Percentiles rank a stretch among this genome's conserved stretches.
phyloP scores from a whole-genome alignment of 345 rosid genomes.

The Diplotaxis tenuifolia region DNA sequence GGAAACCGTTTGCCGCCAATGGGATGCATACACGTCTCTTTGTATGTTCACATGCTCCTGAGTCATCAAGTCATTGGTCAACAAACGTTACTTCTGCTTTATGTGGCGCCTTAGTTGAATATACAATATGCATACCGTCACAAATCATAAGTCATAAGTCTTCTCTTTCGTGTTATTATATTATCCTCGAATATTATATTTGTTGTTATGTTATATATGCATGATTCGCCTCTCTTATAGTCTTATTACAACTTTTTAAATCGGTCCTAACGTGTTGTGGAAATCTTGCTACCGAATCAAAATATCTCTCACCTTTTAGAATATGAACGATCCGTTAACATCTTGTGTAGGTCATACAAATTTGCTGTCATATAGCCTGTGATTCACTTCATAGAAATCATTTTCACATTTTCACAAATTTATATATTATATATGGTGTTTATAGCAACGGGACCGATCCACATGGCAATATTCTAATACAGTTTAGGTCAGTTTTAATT shows the following conservation, averaged over 20 bases:
- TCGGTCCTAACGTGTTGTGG: constrained; percentile 20
- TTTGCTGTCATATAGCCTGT: constrained; percentile 20
- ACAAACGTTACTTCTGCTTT: constrained; percentile 37
- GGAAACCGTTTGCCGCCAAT: not conserved
- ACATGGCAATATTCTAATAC: not conserved
- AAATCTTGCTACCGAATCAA: constrained; percentile 14
- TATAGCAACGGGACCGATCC: not conserved
- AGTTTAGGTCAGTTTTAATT: not conserved
- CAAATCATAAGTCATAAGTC: constrained; percentile 7
- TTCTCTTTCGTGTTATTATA: constrained; percentile 14
- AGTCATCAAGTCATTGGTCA: constrained; percentile 39
- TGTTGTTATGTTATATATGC: not conserved
- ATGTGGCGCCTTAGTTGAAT: constrained; percentile 31
- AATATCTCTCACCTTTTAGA: constrained; percentile 4
- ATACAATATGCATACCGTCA: constrained; percentile 13
- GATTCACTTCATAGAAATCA: not conserved
- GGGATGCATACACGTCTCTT: constrained; percentile 18
- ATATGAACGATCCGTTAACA: constrained; percentile 12
- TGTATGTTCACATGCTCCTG: constrained; percentile 35
- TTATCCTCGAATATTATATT: constrained; percentile 6
- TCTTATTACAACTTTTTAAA: not conserved
- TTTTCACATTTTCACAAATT: not conserved
- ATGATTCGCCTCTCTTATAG: constrained; percentile 21
- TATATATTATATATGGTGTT: not conserved
- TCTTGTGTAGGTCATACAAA: constrained; percentile 13